Evolutionary conservation across 2,329 filamentous ascomycete species (phyloP).

Genomic region (Xylariaceae sp.): DNA sequence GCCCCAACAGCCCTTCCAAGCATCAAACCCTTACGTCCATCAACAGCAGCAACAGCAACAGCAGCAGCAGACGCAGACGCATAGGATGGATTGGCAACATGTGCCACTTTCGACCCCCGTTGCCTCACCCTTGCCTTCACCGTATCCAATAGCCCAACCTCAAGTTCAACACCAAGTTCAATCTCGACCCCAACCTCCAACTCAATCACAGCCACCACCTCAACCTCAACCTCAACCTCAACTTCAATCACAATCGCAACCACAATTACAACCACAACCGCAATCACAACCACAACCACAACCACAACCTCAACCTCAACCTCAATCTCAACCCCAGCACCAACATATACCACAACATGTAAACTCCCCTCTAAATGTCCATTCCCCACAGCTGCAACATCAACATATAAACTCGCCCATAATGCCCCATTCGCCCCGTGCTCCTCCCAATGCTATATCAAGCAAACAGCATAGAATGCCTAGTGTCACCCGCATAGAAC

Average conservation of each 20-base stretch:
- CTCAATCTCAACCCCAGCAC: conserved; percentile 24
- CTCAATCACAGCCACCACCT: too few relatives aligned
- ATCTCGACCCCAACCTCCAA: too few relatives aligned
- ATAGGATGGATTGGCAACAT: conserved; percentile 19
- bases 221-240: conserved; percentile 20
- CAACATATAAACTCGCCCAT: conserved; percentile 28
- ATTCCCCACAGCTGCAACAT: conserved; percentile 27
- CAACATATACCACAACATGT: conserved; percentile 22
- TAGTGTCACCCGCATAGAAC: conserved; percentile 26
- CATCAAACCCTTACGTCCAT: conserved; percentile 30
- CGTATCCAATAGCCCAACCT: conserved; percentile 24
- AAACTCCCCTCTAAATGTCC: conserved; percentile 25
- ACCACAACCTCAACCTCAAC: conserved; percentile 23
- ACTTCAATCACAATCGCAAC: conserved; percentile 17
- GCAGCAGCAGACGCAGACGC: conserved; percentile 18
- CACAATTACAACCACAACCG: conserved; percentile 29
- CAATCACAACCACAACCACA: conserved; percentile 33
- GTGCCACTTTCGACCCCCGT: conserved; percentile 15
- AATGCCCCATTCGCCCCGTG: conserved; percentile 29
- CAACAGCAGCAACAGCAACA: conserved; percentile 34
- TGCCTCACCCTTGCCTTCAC: conserved; percentile 9
- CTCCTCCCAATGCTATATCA: conserved; percentile 23
- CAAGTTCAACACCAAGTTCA: conserved; percentile 32
- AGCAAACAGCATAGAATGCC: conserved; percentile 25
- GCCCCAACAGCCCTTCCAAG: conserved; percentile 36